These are phyloP conservation scores for Arthrobotrys megalospora DNA, from an alignment of 2,329 filamentous ascomycete species.

Conservation along the genomic window DNA sequence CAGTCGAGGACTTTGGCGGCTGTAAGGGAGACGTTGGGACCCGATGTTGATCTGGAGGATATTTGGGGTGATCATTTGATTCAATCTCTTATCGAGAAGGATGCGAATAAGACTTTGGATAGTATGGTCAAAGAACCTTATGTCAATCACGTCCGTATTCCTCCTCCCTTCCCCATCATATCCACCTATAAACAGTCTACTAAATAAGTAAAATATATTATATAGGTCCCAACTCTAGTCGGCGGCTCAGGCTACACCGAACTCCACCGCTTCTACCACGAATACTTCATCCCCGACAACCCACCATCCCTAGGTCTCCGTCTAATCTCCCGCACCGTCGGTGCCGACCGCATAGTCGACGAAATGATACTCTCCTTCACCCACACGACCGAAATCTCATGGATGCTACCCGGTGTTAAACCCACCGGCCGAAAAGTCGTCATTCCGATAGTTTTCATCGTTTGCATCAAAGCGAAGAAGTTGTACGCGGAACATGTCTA, in stretches of 20 bases:
- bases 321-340: conserved; percentile 79
- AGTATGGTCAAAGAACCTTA: conserved; percentile 86
- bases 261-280: conserved; percentile 78
- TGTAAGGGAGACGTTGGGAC: conserved; percentile 78
- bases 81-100: conserved; percentile 79
- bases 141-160: conserved; percentile 73
- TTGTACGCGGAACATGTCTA: conserved; percentile 80
- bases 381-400: conserved; percentile 76
- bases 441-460: conserved; percentile 77
- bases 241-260: conserved; percentile 78
- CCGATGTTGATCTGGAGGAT: conserved; percentile 80
- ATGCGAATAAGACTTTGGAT: conserved; percentile 81
- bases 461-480: conserved; percentile 78
- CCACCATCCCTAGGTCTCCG: conserved; percentile 77
- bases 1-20: conserved; percentile 77
- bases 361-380: conserved; percentile 79
- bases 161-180: too few species aligned
- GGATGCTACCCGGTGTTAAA: conserved; percentile 76
- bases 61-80: conserved; percentile 85
- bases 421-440: conserved; percentile 72
- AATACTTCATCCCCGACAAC: conserved; percentile 83
- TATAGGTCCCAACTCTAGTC: conserved; percentile 68
- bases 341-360: conserved; percentile 79
- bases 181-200: too few species aligned
- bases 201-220: not conserved